Base-by-base conservation (phyloP, 495 filamentous ascomycete species). In the Aspergillus wentii region DNA sequence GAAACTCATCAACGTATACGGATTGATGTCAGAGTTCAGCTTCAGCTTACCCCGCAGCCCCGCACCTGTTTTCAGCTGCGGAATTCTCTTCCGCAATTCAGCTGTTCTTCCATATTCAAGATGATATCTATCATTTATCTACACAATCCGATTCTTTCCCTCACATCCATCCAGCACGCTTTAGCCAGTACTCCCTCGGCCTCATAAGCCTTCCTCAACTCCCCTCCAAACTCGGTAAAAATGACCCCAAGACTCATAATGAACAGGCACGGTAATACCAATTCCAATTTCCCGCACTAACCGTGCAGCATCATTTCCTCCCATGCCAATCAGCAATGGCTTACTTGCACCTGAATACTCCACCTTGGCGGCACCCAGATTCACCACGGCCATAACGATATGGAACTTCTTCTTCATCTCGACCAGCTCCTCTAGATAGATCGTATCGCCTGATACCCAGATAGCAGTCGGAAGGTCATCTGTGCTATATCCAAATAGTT, bases 381-480 rank as follows among this genome's bases (percentile, higher is more conserved):
- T 62, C 41, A 57, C 17, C 0, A 62, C 35, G 1, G 53, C 59
- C 6, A 26, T 42, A 5, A 14, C 7, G 3, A 62, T 14, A 14
- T 59, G 51, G 9, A 17, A 60, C 19, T 33, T 33, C 3, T 51
- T 30, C 0, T 33, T 20, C 5, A 62, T 57, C 1, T 17, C n/a
- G 1, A 34, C 38, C 9, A 75, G 44, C 34, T 72, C 70, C 0
- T 59, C 49, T 11, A 74, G 41, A 42, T 75, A 72, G 2, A 76
- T 53, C 1, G 72, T 78, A 34, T 78, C 74, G 5, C 74, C 74
- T 0, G 71, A 64, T 46, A 78, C 69, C 40, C 68, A 78, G 19
- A 77, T 61, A 1, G 64, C 72, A 33, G 74, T 74, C 5, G 69
- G 72, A 2, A 39, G 41, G 9, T 65, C 69, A 27, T 64, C 49